phyloP scores from a whole-genome alignment of 2,329 filamentous ascomycete species.

The Colletotrichum theobromicola region DNA sequence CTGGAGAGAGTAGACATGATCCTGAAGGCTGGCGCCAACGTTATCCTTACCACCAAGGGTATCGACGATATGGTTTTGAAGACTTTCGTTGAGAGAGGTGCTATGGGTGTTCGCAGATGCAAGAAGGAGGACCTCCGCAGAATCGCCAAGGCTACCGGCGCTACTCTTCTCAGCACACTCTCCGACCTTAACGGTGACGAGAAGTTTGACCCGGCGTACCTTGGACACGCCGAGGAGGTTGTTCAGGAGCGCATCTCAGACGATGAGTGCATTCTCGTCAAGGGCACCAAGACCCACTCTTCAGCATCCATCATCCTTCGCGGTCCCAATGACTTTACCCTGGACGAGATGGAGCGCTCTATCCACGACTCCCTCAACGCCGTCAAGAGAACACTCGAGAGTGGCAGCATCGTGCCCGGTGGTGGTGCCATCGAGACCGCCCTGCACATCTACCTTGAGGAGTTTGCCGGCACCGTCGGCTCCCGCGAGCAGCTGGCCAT shows the following conservation, averaged over 20 bases:
- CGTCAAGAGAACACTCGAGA: slow-evolving; percentile 96
- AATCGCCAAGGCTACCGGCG: slow-evolving; percentile 95
- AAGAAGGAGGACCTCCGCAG: slow-evolving; percentile 98
- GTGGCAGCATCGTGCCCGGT: slow-evolving; percentile 93
- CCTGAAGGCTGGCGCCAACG: slow-evolving; percentile 94
- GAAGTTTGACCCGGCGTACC: slow-evolving; percentile 87
- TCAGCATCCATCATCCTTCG: slow-evolving; percentile 96
- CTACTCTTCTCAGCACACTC: slow-evolving; percentile 88
- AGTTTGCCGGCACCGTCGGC: slow-evolving; percentile 96
- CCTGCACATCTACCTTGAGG: slow-evolving; percentile 97
- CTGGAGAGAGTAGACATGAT: slow-evolving; percentile 97
- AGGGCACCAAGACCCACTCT: slow-evolving; percentile 92
- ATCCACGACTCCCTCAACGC: slow-evolving; percentile 96
- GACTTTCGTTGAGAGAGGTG: slow-evolving; percentile 90
- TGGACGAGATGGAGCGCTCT: slow-evolving; percentile 99
- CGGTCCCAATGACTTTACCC: slow-evolving; percentile 92
- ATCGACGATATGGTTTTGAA: slow-evolving; percentile 97
- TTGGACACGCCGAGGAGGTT: slow-evolving; percentile 94
- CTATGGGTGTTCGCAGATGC: slow-evolving; percentile 93
- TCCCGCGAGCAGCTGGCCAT: slow-evolving; percentile 98
- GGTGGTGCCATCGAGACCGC: slow-evolving; percentile 98
- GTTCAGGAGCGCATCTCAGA: slow-evolving; percentile 98
- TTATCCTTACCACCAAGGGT: slow-evolving; percentile 95
- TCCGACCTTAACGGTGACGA: slow-evolving; percentile 98
- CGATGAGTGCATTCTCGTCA: slow-evolving; percentile 96